Evolutionary conservation across 1,284 basidiomycete species (phyloP).

Genomic region (Moesziomyces aphidis): DNA sequence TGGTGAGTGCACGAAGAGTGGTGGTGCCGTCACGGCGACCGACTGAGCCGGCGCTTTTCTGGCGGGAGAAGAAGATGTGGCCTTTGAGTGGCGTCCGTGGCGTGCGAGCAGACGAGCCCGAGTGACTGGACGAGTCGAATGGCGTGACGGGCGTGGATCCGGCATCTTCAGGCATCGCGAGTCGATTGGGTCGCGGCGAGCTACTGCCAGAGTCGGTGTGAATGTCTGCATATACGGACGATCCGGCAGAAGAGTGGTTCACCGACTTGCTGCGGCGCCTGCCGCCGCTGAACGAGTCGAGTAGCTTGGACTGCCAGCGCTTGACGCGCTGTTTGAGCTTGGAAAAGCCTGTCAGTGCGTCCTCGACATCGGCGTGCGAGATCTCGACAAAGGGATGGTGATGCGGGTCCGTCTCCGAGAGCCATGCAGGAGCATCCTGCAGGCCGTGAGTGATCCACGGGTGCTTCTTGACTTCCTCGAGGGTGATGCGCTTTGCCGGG

Average conservation of each 20-base stretch:
- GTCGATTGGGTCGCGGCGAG: slow-evolving; percentile 19
- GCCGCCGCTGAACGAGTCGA: slow-evolving; percentile 44
- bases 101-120: slow-evolving; percentile 22
- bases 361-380: slow-evolving; percentile 82
- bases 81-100: slow-evolving; percentile 43
- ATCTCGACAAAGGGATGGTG: slow-evolving; percentile 76
- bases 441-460: slow-evolving; percentile 78
- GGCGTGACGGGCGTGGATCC: slow-evolving; percentile 21
- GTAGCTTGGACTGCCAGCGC: slow-evolving; percentile 54
- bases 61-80: slow-evolving; percentile 37
- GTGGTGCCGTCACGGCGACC: slow-evolving; percentile 31
- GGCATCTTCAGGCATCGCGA: slow-evolving; percentile 5
- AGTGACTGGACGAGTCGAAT: slow-evolving; percentile 31
- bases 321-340: slow-evolving; percentile 61
- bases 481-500: slow-evolving; percentile 79
- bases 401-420: slow-evolving; percentile 78
- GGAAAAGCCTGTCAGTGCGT: slow-evolving; percentile 71
- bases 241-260: slow-evolving; percentile 32
- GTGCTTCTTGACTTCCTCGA: slow-evolving; percentile 84
- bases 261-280: slow-evolving; percentile 35
- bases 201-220: slow-evolving; percentile 27
- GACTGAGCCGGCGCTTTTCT: slow-evolving; percentile 37
- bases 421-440: slow-evolving; percentile 79
- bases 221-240: slow-evolving; percentile 18
- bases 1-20: slow-evolving; percentile 24